Evolutionary conservation across 106 monocot species (phyloP), one percentile per base, ranked within the genome.

Genomic region (Posidonia australis): DNA sequence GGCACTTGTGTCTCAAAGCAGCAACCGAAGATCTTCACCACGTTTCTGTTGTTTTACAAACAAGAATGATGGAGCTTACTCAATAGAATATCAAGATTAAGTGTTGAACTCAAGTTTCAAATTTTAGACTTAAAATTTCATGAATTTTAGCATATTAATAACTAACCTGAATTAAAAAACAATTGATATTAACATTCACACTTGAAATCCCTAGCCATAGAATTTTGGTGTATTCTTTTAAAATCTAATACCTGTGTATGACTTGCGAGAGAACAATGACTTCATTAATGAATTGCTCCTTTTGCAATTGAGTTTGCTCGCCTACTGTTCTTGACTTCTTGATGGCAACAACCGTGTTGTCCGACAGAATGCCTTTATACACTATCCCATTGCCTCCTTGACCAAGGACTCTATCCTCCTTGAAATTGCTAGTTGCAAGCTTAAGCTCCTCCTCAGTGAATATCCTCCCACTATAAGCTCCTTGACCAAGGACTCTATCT

Each of bases 21-120:
- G 22, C 63, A 64, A 1, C 63, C 63, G 0, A 63, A 0, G 25
- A 63, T 63, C 63, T 45, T 63, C 44, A 63, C 63, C 63, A 63
- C 63, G 44, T 63, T 63, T n/a, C n/a, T n/a, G n/a, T n/a, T n/a
- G n/a, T n/a, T n/a, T n/a, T n/a, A n/a, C n/a, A n/a, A n/a, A n/a
- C n/a, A n/a, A n/a, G n/a, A n/a, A n/a, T n/a, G n/a, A n/a, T n/a
- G n/a, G n/a, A n/a, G n/a, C n/a, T n/a, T n/a, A n/a, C n/a, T n/a
- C n/a, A n/a, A n/a, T n/a, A n/a, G n/a, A n/a, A n/a, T n/a, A n/a
- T n/a, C n/a, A n/a, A n/a, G n/a, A n/a, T n/a, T n/a, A n/a, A n/a
- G n/a, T n/a, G n/a, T n/a, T n/a, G n/a, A n/a, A n/a, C n/a, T n/a
- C n/a, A n/a, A n/a, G n/a, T n/a, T n/a, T n/a, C n/a, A n/a, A n/a